Evolutionary conservation across 129 eudicot genomes (phyloP).

Genomic region (Flaveria linearis): DNA sequence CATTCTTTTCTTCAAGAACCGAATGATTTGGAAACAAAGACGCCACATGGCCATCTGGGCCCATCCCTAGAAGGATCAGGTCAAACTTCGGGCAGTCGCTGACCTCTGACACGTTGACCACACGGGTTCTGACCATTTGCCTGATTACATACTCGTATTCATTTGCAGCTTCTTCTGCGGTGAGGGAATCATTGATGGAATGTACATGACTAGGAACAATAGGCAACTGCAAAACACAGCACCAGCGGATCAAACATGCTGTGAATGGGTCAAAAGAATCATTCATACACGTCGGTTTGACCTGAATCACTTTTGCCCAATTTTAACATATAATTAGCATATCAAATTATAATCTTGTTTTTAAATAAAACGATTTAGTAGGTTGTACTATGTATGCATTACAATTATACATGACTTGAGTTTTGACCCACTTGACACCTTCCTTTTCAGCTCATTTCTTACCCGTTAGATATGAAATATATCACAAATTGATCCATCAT

Average conservation of each 20-base stretch:
- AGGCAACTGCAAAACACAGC: conserved; percentile 59
- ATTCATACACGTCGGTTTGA: background rate
- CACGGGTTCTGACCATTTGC: conserved; percentile 78
- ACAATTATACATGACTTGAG: background rate
- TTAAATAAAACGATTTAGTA: background rate
- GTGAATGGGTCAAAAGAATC: background rate
- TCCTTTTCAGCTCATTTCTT: background rate
- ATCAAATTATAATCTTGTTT: background rate
- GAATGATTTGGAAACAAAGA: conserved; percentile 76
- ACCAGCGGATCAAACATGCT: background rate
- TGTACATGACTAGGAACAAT: conserved; percentile 78
- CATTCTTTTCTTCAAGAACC: conserved; percentile 56
- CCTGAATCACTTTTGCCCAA: background rate
- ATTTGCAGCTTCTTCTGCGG: conserved; percentile 44
- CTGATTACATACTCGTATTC: conserved; percentile 84
- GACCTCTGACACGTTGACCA: conserved; percentile 67
- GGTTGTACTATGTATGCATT: background rate
- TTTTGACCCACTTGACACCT: background rate
- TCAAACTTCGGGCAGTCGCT: conserved; percentile 91
- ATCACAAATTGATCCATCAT: background rate
- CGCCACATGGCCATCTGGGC: conserved; percentile 85
- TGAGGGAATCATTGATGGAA: background rate
- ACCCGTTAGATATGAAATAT: background rate
- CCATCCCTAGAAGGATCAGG: conserved; percentile 75
- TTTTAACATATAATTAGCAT: background rate